phyloP scores from a whole-genome alignment of 2,329 filamentous ascomycete species.

The Akanthomyces muscarius region DNA sequence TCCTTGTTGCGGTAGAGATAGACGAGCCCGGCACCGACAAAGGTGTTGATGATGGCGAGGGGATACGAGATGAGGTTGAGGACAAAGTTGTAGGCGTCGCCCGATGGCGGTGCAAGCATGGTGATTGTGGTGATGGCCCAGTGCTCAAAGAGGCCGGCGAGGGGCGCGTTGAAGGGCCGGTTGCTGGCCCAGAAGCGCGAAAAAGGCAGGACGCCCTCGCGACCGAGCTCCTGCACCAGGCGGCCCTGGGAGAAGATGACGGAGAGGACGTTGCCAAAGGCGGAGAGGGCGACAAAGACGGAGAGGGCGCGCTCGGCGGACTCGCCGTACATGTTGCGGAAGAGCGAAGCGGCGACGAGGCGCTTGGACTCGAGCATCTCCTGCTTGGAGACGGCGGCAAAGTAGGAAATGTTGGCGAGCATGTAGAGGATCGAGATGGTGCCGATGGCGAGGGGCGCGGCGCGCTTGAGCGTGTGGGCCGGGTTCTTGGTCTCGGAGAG shows the following conservation, averaged over 20 bases:
- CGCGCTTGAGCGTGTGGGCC: constrained; percentile 59
- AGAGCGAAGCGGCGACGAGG: constrained; percentile 51
- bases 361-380: constrained; percentile 49
- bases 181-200: constrained; percentile 61
- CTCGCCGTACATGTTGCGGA: constrained; percentile 52
- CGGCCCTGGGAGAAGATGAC: constrained; percentile 67
- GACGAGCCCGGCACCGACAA: constrained; percentile 50
- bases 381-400: constrained; percentile 52
- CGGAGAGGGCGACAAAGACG: constrained; percentile 64
- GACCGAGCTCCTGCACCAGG: constrained; percentile 61
- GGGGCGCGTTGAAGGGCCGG: constrained; percentile 58
- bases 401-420: constrained; percentile 64
- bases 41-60: constrained; percentile 53
- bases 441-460: constrained; percentile 57
- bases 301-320: constrained; percentile 55
- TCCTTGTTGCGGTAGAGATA: constrained; percentile 49
- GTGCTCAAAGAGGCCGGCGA: constrained; percentile 59
- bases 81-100: constrained; percentile 63
- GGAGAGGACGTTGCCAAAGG: constrained; percentile 63
- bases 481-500: constrained; percentile 64
- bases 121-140: constrained; percentile 62
- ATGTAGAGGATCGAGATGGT: constrained; percentile 60
- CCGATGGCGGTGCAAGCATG: constrained; percentile 63
- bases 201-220: constrained; percentile 62
- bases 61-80: constrained; percentile 63